Base-by-base conservation (phyloP, 225 moss, liverwort and hornwort species). In the Rhytidiadelphus loreus region DNA sequence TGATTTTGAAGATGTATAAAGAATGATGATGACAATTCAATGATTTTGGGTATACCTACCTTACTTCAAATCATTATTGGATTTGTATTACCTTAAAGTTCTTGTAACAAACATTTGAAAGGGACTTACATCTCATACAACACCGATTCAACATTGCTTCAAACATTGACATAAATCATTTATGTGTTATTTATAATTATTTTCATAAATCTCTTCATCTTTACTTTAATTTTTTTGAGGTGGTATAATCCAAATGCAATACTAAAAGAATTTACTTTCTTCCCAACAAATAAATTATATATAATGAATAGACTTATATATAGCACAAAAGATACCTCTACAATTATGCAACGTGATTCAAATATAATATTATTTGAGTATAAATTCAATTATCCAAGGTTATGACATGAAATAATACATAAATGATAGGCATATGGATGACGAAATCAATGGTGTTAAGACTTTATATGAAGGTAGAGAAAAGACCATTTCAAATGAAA, bases 361-460 rank as follows among this genome's bases (percentile, higher is more conserved):
- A 21, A 60, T 43, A 32, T 44, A 30, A 32, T 21, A 59, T 2
- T 50, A 4, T 7, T 50, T 26, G 5, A 26, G 0, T 37, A 35
- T 11, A 7, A 5, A 65, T 52, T 65, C 8, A 61, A 44, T 50
- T 58, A 5, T 13, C 53, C 2, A 73, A 70, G 3, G 6, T 37
- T 15, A 25, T 39, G 18, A 86, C 1, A 37, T 63, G 4, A 5
- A 39, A 58, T 59, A 80, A 8, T 69, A 17, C 5, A 69, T 86
- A 58, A 66, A 81, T 91, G 79, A 59, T 82, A 98, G 98, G 85
- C 95, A 96, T 88, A 94, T 98, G 12, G 96, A 98, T 60, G 91
- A 96, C 30, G 98, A 98, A 90, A 94, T 98, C 83, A 92, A 65
- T 79, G 85, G 93, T 75, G 91, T 98, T 37, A 98, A 95, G 90